Conservation (phyloP, 164 flowering plant species). For the Santalum album region DNA sequence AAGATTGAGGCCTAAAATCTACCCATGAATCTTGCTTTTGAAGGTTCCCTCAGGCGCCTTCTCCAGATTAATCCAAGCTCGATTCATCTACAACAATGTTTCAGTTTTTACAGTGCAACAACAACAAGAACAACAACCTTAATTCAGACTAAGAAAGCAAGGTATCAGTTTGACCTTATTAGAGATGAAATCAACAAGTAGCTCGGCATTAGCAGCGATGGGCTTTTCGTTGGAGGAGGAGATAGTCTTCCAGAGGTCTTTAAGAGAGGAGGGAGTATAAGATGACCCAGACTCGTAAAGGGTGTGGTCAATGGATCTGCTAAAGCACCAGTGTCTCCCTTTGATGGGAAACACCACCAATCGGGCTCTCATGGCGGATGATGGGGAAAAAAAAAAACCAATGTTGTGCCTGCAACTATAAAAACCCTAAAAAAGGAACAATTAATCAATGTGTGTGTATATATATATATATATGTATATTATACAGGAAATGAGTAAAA, state of each 20-base stretch:
- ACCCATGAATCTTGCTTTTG: conserved; percentile 79
- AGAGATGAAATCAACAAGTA: conserved; percentile 55
- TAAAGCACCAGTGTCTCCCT: conserved; percentile 85
- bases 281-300: conserved; percentile 21
- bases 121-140: not conserved
- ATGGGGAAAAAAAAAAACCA: too few relatives aligned
- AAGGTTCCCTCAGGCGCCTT: conserved; percentile 71
- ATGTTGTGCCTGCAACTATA: too few relatives aligned
- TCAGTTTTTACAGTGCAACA: not conserved
- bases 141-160: not conserved
- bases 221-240: conserved; percentile 28
- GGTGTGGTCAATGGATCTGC: conserved; percentile 39
- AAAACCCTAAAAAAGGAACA: too few relatives aligned
- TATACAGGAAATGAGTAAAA: too few relatives aligned
- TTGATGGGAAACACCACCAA: conserved; percentile 75
- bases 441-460: too few relatives aligned
- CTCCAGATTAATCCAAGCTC: conserved; percentile 66
- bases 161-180: conserved; percentile 35
- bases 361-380: conserved; percentile 60
- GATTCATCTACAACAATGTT: conserved; percentile 52
- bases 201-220: conserved; percentile 44
- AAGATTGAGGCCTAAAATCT: too few relatives aligned
- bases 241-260: conserved; percentile 51
- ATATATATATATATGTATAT: too few relatives aligned
- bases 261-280: conserved; percentile 37